These are phyloP conservation scores for Nitzschia sp. DNA, from an alignment of 108 stramenopile species.

Conservation along the genomic window DNA sequence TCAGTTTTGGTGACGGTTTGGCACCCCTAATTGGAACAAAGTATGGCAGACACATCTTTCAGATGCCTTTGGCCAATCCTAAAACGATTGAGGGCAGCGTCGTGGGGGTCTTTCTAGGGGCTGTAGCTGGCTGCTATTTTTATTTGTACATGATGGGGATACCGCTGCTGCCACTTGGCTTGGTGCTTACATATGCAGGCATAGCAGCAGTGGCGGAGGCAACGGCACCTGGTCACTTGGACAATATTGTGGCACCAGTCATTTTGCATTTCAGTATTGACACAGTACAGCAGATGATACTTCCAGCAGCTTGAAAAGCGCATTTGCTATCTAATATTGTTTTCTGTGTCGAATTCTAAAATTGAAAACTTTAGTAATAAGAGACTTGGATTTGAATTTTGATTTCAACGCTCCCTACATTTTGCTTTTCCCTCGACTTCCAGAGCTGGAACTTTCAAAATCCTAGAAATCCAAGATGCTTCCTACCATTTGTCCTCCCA, in stretches of 20 bases:
- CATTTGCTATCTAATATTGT: no score
- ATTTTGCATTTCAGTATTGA: slow-evolving; percentile 53
- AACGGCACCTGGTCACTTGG: slow-evolving; percentile 59
- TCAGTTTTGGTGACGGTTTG: slow-evolving; percentile 61
- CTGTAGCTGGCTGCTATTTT: slow-evolving; percentile 54
- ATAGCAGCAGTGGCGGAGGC: slow-evolving; percentile 74
- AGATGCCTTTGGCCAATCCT: slow-evolving; percentile 50
- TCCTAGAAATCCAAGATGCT: slow-evolving; percentile 56
- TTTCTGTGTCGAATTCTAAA: no score
- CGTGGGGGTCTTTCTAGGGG: slow-evolving; percentile 66
- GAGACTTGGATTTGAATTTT: neutral
- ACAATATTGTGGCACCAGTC: slow-evolving; percentile 63
- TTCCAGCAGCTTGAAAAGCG: no score
- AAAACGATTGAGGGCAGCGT: slow-evolving; percentile 81
- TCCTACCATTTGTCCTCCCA: slow-evolving; percentile 69
- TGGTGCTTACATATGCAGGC: slow-evolving; percentile 47
- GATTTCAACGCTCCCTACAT: neutral
- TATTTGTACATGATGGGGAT: slow-evolving; percentile 54
- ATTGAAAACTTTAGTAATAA: neutral
- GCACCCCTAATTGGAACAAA: slow-evolving; percentile 59
- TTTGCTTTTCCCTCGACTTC: neutral
- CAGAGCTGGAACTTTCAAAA: no score
- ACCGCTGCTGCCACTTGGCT: slow-evolving; percentile 42
- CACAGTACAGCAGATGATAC: slow-evolving; percentile 35
- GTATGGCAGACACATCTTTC: slow-evolving; percentile 66